Percentiles rank a stretch among this genome's conserved stretches.
These are phyloP conservation scores for Neotropicomus parvogracilis DNA, from an alignment of 1,284 basidiomycete species.

Conservation along the genomic window DNA sequence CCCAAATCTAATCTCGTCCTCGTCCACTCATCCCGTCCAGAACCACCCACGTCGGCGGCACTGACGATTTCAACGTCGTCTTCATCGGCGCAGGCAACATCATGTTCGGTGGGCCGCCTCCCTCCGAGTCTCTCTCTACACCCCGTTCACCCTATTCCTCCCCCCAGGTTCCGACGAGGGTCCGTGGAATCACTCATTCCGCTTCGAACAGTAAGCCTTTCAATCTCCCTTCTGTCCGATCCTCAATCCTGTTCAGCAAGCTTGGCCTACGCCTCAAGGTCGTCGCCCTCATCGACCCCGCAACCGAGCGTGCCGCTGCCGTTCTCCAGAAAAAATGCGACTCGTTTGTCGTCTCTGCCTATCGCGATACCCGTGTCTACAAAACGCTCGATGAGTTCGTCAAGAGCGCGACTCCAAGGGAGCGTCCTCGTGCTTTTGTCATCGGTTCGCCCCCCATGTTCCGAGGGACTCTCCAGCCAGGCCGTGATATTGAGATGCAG, in stretches of 20 bases:
- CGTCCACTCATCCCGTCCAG: conserved; percentile 35
- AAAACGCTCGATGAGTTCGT: conserved; percentile 86
- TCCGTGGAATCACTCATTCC: conserved; percentile 94
- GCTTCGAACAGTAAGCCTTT: conserved; percentile 76
- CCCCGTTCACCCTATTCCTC: conserved; percentile 9
- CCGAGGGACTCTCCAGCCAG: conserved; percentile 75
- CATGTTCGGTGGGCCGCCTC: conserved; percentile 72
- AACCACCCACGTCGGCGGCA: conserved; percentile 51
- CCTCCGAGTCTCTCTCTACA: conserved; percentile 2
- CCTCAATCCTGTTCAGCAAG: conserved; percentile 57
- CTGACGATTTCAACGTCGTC: conserved; percentile 82
- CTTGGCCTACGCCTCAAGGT: conserved; percentile 96
- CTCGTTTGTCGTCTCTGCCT: conserved; percentile 91
- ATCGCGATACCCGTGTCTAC: conserved; percentile 88
- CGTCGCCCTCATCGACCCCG: conserved; percentile 91
- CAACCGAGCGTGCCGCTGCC: conserved; percentile 72
- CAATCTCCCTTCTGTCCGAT: not conserved
- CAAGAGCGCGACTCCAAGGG: conserved; percentile 60
- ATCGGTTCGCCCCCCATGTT: conserved; percentile 93
- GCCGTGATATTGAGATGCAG: conserved; percentile 87
- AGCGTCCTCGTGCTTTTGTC: conserved; percentile 74
- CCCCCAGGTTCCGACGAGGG: conserved; percentile 74
- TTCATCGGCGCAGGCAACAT: conserved; percentile 93
- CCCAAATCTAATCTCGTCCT: not conserved
- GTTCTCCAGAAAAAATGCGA: conserved; percentile 90